A percentile compares a stretch with the other conserved stretches of the same genome.
Evolutionary conservation across 108 stramenopile species (phyloP).

Genomic region (Parietichytrium sp.): DNA sequence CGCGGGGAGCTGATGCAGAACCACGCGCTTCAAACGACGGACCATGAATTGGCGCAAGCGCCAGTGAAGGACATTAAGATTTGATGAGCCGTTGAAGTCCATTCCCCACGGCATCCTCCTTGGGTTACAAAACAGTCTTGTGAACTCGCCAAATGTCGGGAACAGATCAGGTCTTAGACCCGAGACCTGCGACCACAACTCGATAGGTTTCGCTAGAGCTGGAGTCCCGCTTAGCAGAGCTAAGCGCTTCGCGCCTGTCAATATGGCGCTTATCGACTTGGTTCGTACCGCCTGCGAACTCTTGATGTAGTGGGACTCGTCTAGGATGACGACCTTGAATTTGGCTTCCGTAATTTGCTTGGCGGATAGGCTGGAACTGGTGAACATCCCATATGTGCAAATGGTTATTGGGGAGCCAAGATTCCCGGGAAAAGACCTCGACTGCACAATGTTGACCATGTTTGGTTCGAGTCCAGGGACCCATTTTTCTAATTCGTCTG

Average conservation of each 20-base stretch:
- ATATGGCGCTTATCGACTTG: constrained; percentile 69
- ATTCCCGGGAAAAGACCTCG: constrained; percentile 65
- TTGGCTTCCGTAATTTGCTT: constrained; percentile 49
- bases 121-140: constrained; percentile 75
- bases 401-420: constrained; percentile 62
- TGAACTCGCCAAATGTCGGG: constrained; percentile 66
- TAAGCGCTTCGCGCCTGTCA: constrained; percentile 71
- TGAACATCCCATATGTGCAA: constrained; percentile 68
- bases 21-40: constrained; percentile 84
- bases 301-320: constrained; percentile 93
- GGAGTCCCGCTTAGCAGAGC: constrained; percentile 92
- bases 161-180: constrained; percentile 65
- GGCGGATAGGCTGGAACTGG: constrained; percentile 58
- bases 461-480: constrained; percentile 59
- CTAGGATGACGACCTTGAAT: constrained; percentile 83
- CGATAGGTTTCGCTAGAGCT: constrained; percentile 83
- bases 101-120: constrained; percentile 65
- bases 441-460: constrained; percentile 61
- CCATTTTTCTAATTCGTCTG: constrained; percentile 83
- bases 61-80: constrained; percentile 82
- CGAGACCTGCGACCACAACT: constrained; percentile 86
- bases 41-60: constrained; percentile 90
- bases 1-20: constrained; percentile 81
- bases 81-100: constrained; percentile 68
- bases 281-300: constrained; percentile 80